Evolutionary conservation across 73 alveolate genomes (phyloP), one percentile per base, ranked within the genome.

Genomic region (Paramecium primaurelia): DNA sequence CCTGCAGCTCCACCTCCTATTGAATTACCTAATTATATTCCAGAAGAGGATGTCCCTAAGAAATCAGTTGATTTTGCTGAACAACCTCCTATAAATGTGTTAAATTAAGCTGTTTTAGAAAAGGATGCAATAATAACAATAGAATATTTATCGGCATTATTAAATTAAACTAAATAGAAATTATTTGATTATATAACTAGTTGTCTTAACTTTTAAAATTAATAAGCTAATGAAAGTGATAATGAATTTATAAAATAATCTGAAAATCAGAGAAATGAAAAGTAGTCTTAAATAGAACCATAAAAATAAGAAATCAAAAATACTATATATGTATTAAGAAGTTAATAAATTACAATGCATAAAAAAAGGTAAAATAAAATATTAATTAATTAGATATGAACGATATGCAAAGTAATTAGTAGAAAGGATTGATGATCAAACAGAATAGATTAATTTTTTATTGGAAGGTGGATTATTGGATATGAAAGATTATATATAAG

Each of bases 401-500:
- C 45, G 94, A 59, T 83, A 89, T 89, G 94, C 94, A 30, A 89
- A 83, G 47, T 40, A 77, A 45, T 51, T 83, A 26, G 84, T 89
- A 8, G 94, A 89, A 36, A 71, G 84, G 38, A 83, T 89, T 8
- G 94, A 89, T 89, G 44, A 37, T 28, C 85, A 89, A 51, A 89
- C 94, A 18, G 94, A 89, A 71, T 83, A 89, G 28, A 71, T 89
- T 40, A 89, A 89, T 25, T 89, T 89, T 60, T 34, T 71, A 8
- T 47, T 89, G 60, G 94, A 89, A 26, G 86, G 88, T 47, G 94
- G 92, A 42, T 73, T 89, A 12, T 59, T 71, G 9, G 94, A 89
- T 89, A 42, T 89, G 58, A 71, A 89, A 47, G 94, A 89, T 16
- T 83, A 89, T n/a, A 68, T 71, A 8, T 1, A 36, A 71, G 94